Percentiles rank a stretch among this genome's conserved stretches.
Evolutionary conservation across 805 yeast species (phyloP).

Genomic region (Yarrowia sp.): DNA sequence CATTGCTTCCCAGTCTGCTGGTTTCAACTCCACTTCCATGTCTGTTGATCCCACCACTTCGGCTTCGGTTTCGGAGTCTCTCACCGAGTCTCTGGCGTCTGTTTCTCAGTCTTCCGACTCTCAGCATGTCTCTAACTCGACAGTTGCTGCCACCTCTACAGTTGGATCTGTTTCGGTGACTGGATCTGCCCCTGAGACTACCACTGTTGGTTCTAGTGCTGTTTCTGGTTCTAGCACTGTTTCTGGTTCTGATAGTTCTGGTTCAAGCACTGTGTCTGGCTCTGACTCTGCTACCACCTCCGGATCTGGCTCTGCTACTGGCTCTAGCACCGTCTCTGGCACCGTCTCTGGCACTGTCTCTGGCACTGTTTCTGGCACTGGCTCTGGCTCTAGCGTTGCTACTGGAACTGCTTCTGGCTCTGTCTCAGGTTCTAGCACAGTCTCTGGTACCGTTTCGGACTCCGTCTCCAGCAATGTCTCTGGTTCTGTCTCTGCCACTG

Average conservation of each 20-base stretch:
- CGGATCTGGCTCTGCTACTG: neutral
- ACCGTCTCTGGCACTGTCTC: neutral
- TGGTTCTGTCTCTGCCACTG: neutral
- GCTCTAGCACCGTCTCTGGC: neutral
- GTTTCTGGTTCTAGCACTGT: neutral
- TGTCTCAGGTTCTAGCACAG: neutral
- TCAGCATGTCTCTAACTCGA: constrained; percentile 1
- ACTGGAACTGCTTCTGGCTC: constrained; percentile 1
- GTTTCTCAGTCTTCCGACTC: neutral
- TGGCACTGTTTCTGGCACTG: neutral
- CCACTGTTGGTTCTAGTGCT: neutral
- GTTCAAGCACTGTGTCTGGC: neutral
- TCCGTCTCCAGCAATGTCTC: neutral
- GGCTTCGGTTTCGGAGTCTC: neutral
- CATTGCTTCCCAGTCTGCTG: neutral
- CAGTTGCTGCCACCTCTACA: neutral
- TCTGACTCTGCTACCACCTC: neutral
- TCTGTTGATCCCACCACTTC: neutral
- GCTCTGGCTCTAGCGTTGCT: neutral
- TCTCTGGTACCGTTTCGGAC: neutral
- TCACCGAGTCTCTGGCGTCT: neutral
- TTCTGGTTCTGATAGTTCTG: neutral
- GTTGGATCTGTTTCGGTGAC: neutral
- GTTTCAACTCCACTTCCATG: neutral
- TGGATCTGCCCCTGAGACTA: neutral